Evolutionary conservation across 176 grass and related monocot species (phyloP).

Genomic region (Musa itinerans): DNA sequence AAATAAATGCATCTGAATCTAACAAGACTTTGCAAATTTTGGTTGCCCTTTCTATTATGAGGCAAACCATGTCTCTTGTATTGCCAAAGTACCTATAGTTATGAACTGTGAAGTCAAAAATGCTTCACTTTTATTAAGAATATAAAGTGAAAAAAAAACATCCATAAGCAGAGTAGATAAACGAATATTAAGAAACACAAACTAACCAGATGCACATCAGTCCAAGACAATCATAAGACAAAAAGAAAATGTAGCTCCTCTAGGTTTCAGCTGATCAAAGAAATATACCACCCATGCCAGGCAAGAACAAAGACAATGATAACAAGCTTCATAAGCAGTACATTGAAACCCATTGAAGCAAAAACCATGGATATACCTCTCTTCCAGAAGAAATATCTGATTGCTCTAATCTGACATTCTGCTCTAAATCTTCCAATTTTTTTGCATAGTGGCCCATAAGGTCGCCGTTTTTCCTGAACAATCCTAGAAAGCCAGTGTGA

Average conservation of each 20-base stretch:
- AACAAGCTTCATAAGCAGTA: background rate
- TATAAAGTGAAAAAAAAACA: background rate
- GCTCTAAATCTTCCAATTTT: constrained; percentile 72
- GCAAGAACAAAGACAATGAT: background rate
- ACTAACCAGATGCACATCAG: background rate
- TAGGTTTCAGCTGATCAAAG: background rate
- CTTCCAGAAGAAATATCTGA: constrained; percentile 47
- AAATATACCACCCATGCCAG: background rate
- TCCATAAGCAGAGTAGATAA: background rate
- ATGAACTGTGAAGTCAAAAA: background rate
- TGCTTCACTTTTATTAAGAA: background rate
- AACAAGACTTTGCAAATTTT: no score
- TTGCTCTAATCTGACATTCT: constrained; percentile 82
- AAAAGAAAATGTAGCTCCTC: background rate
- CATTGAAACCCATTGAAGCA: constrained; percentile 1
- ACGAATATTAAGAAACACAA: background rate
- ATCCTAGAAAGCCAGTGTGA: constrained; percentile 36
- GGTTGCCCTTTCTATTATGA: no score
- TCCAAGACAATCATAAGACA: no score
- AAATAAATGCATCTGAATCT: background rate
- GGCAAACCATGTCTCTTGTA: no score
- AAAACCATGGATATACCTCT: constrained; percentile 40
- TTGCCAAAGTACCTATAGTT: background rate
- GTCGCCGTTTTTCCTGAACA: constrained; percentile 55
- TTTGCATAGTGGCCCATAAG: constrained; percentile 38